Evolutionary conservation across 208 protist genomes (phyloP).

Genomic region (Jaenimonas drosophilae): DNA sequence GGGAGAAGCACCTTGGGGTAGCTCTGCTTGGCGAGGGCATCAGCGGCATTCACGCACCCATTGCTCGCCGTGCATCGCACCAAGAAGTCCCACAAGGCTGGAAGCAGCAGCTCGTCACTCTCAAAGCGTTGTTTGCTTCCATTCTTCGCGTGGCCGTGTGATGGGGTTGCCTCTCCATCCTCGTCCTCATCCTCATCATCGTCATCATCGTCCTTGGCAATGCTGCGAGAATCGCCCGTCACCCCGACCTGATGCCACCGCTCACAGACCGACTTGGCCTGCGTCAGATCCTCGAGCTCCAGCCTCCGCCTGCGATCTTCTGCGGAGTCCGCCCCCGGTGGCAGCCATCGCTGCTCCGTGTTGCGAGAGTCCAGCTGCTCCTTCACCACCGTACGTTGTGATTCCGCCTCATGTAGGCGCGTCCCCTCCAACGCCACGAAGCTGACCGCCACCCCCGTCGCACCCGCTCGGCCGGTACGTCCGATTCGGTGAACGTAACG

Average conservation of each 20-base stretch:
- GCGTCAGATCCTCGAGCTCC: too few relatives aligned
- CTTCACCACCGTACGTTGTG: too few relatives aligned
- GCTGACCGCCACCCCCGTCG: slow-evolving; percentile 85
- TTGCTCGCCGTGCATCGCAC: slow-evolving; percentile 46
- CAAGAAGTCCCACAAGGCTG: slow-evolving; percentile 64
- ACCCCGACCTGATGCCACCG: too few relatives aligned
- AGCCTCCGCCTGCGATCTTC: slow-evolving; percentile 1
- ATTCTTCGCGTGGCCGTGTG: slow-evolving; percentile 2
- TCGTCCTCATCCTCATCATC: neutral
- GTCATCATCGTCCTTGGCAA: slow-evolving; percentile 2
- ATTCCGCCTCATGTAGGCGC: too few relatives aligned
- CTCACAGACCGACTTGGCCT: too few relatives aligned
- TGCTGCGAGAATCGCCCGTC: too few relatives aligned
- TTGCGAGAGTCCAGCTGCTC: too few relatives aligned
- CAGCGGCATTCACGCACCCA: neutral
- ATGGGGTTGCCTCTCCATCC: neutral
- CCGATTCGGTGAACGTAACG: slow-evolving; percentile 97
- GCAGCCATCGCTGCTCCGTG: too few relatives aligned
- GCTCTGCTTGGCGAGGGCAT: slow-evolving; percentile 8
- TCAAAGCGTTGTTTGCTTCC: slow-evolving; percentile 11
- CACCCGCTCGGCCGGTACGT: slow-evolving; percentile 82
- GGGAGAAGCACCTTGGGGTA: slow-evolving; percentile 43
- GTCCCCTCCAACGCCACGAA: slow-evolving; percentile 73
- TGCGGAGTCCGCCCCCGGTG: neutral
- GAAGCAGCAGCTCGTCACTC: slow-evolving; percentile 33